Conservation (phyloP, 1,139 yeast species). For the Hyphopichia wangnamkhiaoensis region DNA sequence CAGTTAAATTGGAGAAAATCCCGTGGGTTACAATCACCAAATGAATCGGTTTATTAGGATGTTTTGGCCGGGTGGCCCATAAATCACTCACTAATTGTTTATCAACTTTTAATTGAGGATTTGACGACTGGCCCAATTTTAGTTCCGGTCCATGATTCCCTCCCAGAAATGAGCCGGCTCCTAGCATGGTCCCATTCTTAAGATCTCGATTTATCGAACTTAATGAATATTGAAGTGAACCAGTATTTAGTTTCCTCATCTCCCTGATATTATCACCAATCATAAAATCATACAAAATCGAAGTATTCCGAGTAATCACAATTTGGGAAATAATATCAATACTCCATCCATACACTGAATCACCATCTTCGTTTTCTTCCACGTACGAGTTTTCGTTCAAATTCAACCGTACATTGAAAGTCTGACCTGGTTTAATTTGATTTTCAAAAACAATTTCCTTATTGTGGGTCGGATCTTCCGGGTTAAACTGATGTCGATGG, state of each 20-base stretch:
- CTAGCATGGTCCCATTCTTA: conserved; percentile 3
- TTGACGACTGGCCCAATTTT: conserved; percentile 13
- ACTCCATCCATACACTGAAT: conserved; percentile 63
- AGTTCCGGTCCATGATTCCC: conserved; percentile 9
- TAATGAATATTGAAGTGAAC: conserved; percentile 20
- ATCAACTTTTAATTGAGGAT: conserved; percentile 38
- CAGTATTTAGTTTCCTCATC: conserved; percentile 36
- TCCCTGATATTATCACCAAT: conserved; percentile 46
- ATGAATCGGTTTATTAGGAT: conserved; percentile 57
- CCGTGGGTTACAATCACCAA: conserved; percentile 86
- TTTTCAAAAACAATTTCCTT: conserved; percentile 40
- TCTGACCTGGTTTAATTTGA: conserved; percentile 63
- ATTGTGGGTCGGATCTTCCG: conserved; percentile 22
- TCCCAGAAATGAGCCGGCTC: conserved; percentile 2
- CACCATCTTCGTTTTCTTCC: conserved; percentile 20
- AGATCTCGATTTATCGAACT: conserved; percentile 10
- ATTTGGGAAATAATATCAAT: conserved; percentile 84
- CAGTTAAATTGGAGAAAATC: conserved; percentile 81
- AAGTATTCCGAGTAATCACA: conserved; percentile 67
- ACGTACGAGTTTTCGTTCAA: conserved; percentile 47
- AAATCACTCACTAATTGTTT: conserved; percentile 63
- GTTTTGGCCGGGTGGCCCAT: conserved; percentile 57
- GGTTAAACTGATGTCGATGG: conserved; percentile 29
- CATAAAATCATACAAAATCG: conserved; percentile 65
- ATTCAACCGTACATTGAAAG: conserved; percentile 49